A percentile compares a stretch with the other conserved stretches of the same genome.
Evolutionary conservation across 176 grass and related monocot genomes (phyloP).

Genomic region (Zoysia pacifica): DNA sequence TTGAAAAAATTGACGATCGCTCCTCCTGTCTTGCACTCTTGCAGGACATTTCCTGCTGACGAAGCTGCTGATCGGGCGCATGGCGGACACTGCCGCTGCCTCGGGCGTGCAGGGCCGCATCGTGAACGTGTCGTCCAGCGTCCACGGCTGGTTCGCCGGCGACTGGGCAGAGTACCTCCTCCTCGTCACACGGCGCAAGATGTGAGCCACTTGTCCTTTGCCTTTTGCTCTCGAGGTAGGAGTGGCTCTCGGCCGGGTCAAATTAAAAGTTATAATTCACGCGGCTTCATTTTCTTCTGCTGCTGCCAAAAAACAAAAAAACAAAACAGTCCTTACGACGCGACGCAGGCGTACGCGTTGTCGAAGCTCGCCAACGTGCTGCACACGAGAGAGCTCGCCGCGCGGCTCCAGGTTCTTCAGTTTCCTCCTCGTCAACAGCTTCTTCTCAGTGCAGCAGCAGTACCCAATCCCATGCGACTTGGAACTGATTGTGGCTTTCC

Average conservation of each 20-base stretch:
- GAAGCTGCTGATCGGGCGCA: slow-evolving; percentile 58
- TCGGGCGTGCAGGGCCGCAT: slow-evolving; percentile 76
- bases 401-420: slow-evolving; percentile 52
- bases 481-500: background rate
- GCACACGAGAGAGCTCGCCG: slow-evolving; percentile 73
- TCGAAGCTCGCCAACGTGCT: slow-evolving; percentile 90
- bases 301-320: background rate
- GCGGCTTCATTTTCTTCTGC: background rate
- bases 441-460: too few relatives aligned
- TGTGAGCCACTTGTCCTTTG: slow-evolving; percentile 36
- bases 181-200: slow-evolving; percentile 73
- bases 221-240: too few relatives aligned
- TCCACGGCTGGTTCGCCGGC: slow-evolving; percentile 93
- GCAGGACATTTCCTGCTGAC: slow-evolving; percentile 86
- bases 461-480: too few relatives aligned
- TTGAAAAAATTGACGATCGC: too few relatives aligned
- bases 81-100: slow-evolving; percentile 68
- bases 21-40: too few relatives aligned
- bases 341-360: slow-evolving; percentile 85
- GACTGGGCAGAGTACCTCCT: slow-evolving; percentile 80
- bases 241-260: too few relatives aligned
- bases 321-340: slow-evolving; percentile 73
- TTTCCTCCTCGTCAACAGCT: background rate
- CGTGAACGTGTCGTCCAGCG: slow-evolving; percentile 92
- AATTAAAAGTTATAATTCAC: background rate